Percentiles rank a stretch among this genome's conserved stretches.
phyloP scores from a whole-genome alignment of 345 rosid genomes.

The Murraya koenigii region DNA sequence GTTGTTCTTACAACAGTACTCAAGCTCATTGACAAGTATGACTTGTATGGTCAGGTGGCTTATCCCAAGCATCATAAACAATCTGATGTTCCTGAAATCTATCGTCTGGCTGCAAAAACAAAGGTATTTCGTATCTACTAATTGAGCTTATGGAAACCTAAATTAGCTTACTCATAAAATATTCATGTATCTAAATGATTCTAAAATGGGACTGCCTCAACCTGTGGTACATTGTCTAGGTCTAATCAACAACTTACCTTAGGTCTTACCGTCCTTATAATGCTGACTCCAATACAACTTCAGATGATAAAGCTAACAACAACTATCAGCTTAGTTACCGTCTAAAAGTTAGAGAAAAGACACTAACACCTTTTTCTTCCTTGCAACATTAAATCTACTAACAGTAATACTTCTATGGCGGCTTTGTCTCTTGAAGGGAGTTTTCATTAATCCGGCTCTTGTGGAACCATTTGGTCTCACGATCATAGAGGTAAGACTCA shows the following conservation, averaged over 20 bases:
- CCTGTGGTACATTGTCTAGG: not conserved
- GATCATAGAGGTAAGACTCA: conserved; percentile 50
- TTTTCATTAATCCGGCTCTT: conserved; percentile 69
- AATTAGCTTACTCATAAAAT: not conserved
- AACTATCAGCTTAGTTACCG: not conserved
- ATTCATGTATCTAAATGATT: not conserved
- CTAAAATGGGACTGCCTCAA: not conserved
- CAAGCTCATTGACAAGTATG: conserved; percentile 64
- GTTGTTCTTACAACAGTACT: conserved; percentile 55
- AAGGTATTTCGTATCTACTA: conserved; percentile 34
- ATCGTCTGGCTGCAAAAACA: conserved; percentile 69
- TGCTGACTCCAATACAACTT: not conserved
- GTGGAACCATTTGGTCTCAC: conserved; percentile 80
- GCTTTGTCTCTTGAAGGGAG: conserved; percentile 52
- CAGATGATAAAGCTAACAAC: not conserved
- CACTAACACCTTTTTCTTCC: conserved; percentile 1
- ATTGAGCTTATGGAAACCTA: not conserved
- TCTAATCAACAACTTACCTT: not conserved
- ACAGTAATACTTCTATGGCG: conserved; percentile 22
- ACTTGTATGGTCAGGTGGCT: conserved; percentile 70
- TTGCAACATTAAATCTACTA: conserved; percentile 23
- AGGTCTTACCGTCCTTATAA: not conserved
- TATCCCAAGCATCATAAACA: conserved; percentile 78
- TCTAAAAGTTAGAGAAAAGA: not conserved
- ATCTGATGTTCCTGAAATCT: conserved; percentile 65